Percentiles rank a stretch among this genome's conserved stretches.
phyloP scores from a whole-genome alignment of 768 basidiomycete species.

The Hydnomerulius pinastri region DNA sequence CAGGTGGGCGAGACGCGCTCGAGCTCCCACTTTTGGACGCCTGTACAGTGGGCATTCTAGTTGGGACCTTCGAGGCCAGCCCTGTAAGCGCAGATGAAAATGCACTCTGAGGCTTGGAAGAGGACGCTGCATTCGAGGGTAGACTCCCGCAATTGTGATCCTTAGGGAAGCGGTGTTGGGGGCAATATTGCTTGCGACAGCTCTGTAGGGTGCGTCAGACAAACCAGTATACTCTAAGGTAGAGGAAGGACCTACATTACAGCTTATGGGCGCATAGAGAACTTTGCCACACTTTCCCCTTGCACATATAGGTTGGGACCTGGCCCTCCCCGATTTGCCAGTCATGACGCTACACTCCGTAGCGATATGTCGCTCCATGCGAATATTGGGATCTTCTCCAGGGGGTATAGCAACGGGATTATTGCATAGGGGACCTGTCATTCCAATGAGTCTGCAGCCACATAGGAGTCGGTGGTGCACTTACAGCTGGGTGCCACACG shows the following conservation, averaged over 20 bases:
- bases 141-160: constrained; percentile 60
- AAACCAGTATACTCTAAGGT: background rate
- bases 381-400: constrained; percentile 77
- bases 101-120: constrained; percentile 11
- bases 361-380: constrained; percentile 76
- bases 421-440: constrained; percentile 73
- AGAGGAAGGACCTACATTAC: constrained; percentile 54
- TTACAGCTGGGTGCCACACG: constrained; percentile 76
- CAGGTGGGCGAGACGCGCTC: background rate
- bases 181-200: constrained; percentile 74
- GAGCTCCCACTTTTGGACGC: constrained; percentile 9
- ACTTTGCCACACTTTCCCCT: constrained; percentile 68
- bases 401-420: constrained; percentile 72
- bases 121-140: constrained; percentile 9
- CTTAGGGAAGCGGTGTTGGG: constrained; percentile 75
- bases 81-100: background rate
- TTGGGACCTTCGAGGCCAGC: constrained; percentile 6
- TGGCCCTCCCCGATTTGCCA: constrained; percentile 51
- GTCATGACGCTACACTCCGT: constrained; percentile 70
- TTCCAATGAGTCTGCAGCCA: constrained; percentile 1
- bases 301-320: constrained; percentile 59
- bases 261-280: constrained; percentile 72
- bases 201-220: constrained; percentile 42
- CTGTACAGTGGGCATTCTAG: constrained; percentile 4
- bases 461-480: constrained; percentile 20